Evolutionary conservation across 176 grass and related monocot genomes (phyloP), one percentile per base, ranked within the genome.

Genomic region (Phragmites australis): DNA sequence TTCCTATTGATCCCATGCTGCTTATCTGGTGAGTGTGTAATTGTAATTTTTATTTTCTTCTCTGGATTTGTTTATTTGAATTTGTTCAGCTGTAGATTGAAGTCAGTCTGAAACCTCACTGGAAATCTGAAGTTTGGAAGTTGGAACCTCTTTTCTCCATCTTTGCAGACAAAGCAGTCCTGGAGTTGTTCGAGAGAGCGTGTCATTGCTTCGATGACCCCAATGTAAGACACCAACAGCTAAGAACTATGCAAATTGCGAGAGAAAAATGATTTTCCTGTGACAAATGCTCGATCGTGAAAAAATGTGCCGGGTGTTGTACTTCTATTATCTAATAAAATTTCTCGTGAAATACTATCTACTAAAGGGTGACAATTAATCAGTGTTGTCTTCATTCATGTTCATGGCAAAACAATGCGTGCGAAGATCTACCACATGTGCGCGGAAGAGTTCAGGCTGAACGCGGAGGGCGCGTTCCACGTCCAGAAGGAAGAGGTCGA

Each of bases 351-450:
- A n/a, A n/a, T n/a, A n/a, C n/a, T n/a, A 37, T 37, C 34, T 37
- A 2, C 34, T 37, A 37, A 37, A 37, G 34, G 2, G 34, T 37
- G 5, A 37, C 5, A 37, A 37, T 37, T 37, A 37, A 37, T 37
- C 34, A 37, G 5, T 37, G 34, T 37, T 37, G 34, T 37, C 5
- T 37, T 37, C 34, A 37, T 37, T 2, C 34, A 29, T 70, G 37
- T 22, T 21, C 15, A 1, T 68, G 27, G 8, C 39, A 1, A 10
- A 9, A 62, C 2, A n/a, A 27, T 74, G 51, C 15, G 3, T 15
- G 6, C 16, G 72, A 62, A 88, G 91, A 80, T 93, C 22, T 93
- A 93, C 77, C 49, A 40, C 27, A 43, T 81, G 31, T 93, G 88
- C 82, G 65, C 67, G n/a, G 68, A 6, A 67, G 71, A 86, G 39